phyloP scores from a whole-genome alignment of 345 rosid genomes.

The Iberis pinnata region DNA sequence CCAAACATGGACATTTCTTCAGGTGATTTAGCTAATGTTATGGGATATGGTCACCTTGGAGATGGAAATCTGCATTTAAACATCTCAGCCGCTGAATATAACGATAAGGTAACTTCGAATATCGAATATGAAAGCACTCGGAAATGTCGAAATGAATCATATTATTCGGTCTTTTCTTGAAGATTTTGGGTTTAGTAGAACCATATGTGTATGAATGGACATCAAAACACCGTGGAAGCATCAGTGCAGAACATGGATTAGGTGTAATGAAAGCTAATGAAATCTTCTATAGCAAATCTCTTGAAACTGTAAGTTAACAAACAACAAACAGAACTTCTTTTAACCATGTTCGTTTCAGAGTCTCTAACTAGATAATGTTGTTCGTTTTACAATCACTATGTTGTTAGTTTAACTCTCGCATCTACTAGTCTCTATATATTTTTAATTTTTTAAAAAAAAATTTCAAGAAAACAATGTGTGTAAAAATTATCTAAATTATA shows the following conservation, averaged over 20 bases:
- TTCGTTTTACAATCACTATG: too few species aligned
- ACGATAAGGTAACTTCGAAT: constrained; percentile 40
- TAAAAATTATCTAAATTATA: too few species aligned
- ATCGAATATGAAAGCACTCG: not conserved
- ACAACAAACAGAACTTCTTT: not conserved
- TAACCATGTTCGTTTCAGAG: too few species aligned
- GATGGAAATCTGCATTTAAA: constrained; percentile 93
- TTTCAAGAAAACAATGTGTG: too few species aligned
- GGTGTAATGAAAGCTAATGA: constrained; percentile 92
- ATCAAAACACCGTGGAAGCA: constrained; percentile 77
- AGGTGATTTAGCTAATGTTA: constrained; percentile 68
- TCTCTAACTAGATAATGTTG: too few species aligned
- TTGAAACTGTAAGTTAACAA: constrained; percentile 49
- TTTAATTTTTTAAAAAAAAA: too few species aligned
- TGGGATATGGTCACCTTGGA: constrained; percentile 93
- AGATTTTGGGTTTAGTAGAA: constrained; percentile 75
- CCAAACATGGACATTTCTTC: constrained; percentile 15
- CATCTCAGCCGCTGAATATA: constrained; percentile 58
- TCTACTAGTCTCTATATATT: too few species aligned
- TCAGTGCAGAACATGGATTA: constrained; percentile 91
- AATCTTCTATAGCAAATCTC: constrained; percentile 76
- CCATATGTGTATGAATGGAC: constrained; percentile 96
- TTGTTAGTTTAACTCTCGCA: too few species aligned
- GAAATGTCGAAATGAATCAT: constrained; percentile 6
- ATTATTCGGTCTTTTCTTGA: constrained; percentile 12